These are phyloP conservation scores for Balamuthia mandrillaris DNA, from an alignment of 208 protist species.

Conservation along the genomic window DNA sequence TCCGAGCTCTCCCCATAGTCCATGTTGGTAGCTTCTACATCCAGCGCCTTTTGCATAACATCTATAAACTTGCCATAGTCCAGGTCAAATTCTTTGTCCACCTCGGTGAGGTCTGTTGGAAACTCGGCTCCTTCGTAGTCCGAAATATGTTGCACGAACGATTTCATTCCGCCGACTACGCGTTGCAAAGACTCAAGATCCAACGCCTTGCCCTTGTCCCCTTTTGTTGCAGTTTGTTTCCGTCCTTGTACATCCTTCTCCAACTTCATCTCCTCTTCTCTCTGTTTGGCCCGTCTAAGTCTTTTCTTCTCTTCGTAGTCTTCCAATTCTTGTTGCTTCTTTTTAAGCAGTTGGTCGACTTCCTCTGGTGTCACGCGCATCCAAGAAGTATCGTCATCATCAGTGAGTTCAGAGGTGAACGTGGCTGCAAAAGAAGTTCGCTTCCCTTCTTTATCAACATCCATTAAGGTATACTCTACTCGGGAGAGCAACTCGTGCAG, in stretches of 20 bases:
- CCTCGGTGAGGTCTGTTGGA: neutral
- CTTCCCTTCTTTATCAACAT: no score
- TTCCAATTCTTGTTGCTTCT: neutral
- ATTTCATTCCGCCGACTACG: constrained; percentile 21
- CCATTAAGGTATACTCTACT: no score
- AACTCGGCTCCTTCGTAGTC: constrained; percentile 32
- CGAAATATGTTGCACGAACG: constrained; percentile 10
- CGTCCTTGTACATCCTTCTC: neutral
- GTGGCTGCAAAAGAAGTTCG: no score
- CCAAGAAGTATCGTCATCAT: neutral
- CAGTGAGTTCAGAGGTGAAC: no score
- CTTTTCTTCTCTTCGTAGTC: neutral
- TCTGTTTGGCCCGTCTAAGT: neutral
- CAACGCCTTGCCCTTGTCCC: no score
- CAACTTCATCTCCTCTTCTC: neutral
- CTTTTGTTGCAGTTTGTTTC: no score
- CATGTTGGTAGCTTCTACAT: neutral
- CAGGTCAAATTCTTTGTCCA: neutral
- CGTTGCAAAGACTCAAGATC: no score
- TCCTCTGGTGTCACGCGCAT: neutral
- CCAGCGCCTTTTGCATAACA: constrained; percentile 27
- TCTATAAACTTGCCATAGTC: neutral
- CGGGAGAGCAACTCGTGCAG: no score
- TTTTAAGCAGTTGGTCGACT: neutral
- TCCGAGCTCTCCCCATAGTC: neutral